These are phyloP conservation scores for Cynara cardunculus DNA, from an alignment of 129 eudicot genomes.

Conservation along the genomic window DNA sequence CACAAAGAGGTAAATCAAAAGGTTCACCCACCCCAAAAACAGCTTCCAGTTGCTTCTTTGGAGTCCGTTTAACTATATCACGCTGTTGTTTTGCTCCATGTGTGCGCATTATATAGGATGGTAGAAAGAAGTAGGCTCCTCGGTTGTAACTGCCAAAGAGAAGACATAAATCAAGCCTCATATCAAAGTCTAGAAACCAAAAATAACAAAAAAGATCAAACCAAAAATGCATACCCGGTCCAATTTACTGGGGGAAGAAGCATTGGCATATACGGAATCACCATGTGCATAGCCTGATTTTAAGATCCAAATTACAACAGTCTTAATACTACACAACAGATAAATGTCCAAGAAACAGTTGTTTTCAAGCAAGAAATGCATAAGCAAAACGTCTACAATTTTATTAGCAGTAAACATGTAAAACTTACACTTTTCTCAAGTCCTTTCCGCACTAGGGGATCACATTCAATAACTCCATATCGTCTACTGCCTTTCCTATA, in stretches of 20 bases:
- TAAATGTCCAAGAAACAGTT: not conserved
- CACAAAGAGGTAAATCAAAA: conserved; percentile 1
- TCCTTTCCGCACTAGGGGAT: conserved; percentile 83
- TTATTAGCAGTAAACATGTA: not conserved
- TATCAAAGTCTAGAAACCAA: not conserved
- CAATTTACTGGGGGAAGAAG: conserved; percentile 82
- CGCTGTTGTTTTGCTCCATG: conserved; percentile 97
- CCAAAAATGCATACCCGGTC: conserved; percentile 62
- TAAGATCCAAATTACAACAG: conserved; percentile 2
- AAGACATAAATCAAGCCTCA: not conserved
- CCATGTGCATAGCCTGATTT: conserved; percentile 95
- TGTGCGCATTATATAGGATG: conserved; percentile 90
- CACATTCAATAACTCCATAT: conserved; percentile 93
- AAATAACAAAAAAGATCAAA: not conserved
- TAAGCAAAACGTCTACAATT: not conserved
- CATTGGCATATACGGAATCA: conserved; percentile 99
- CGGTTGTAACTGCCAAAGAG: conserved; percentile 58
- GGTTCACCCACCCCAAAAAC: conserved; percentile 56
- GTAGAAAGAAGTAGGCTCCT: conserved; percentile 84
- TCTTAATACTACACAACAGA: too few relatives aligned
- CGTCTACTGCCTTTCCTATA: conserved; percentile 68
- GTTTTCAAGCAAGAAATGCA: not conserved
- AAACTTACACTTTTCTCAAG: conserved; percentile 82
- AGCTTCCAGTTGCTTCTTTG: conserved; percentile 59
- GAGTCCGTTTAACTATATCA: conserved; percentile 63